Evolutionary conservation across 140 eudicot genomes (phyloP).

Genomic region (Cichorium intybus): DNA sequence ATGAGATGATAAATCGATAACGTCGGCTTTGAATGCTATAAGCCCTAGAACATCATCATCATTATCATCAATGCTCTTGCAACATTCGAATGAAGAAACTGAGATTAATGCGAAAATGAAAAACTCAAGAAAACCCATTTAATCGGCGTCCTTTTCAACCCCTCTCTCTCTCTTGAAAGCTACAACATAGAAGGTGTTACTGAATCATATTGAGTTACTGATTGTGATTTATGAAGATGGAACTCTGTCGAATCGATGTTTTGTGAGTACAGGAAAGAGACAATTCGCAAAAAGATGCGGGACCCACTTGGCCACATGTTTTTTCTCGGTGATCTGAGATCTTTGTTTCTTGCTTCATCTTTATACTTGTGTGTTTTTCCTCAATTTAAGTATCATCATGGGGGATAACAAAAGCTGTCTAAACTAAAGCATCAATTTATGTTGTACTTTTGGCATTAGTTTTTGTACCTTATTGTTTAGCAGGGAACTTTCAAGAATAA

Average conservation of each 20-base stretch:
- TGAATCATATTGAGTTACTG: neutral
- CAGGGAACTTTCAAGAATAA: conserved; percentile 14
- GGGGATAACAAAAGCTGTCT: conserved; percentile 18
- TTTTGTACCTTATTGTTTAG: conserved; percentile 17
- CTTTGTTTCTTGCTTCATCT: conserved; percentile 34
- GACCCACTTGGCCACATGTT: conserved; percentile 38
- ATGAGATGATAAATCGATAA: conserved; percentile 49
- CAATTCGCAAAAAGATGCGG: conserved; percentile 14
- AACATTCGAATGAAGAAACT: conserved; percentile 13
- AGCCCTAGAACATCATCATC: conserved; percentile 91
- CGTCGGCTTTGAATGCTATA: conserved; percentile 73
- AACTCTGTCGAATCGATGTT: conserved; percentile 23
- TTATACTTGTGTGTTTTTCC: conserved; percentile 34
- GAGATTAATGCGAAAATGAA: conserved; percentile 32
- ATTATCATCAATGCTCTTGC: conserved; percentile 22
- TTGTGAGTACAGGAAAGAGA: neutral
- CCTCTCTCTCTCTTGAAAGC: neutral
- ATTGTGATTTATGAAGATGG: conserved; percentile 15
- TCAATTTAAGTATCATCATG: conserved; percentile 28
- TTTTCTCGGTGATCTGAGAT: conserved; percentile 17
- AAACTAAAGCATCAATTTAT: conserved; percentile 8
- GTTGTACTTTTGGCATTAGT: conserved; percentile 21
- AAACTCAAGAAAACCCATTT: conserved; percentile 28
- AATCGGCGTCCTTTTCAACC: neutral
- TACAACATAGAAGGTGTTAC: conserved; percentile 12